Base-by-base conservation (phyloP, 75 land plant species). In the Pinus taeda region DNA sequence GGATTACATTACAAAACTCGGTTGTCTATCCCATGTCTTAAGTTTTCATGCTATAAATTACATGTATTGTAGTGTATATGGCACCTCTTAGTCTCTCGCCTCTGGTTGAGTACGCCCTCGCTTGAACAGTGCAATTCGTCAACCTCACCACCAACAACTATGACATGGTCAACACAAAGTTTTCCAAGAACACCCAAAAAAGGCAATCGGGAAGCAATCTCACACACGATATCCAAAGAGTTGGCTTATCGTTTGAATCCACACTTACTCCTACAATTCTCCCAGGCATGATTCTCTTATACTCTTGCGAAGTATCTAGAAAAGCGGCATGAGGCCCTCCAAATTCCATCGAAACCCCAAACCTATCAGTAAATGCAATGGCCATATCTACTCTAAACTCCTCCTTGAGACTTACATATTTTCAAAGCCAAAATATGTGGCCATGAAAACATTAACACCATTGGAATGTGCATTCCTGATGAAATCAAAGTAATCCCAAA, bases 261-360 rank as follows among this genome's bases (percentile, higher is more conserved):
- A 97, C 87, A 79, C 98, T 94, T 15, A 97, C 80, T 4, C 98
- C 98, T 74, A 97, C 94, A 66, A 97, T 95, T n/a, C 98, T 84
- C 56, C 93, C 98, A 0, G 98, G 99, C 98, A 97, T 97, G 84
- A 93, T 79, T 80, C 98, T 78, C 87, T 94, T 97, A 82, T 94
- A 95, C 79, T 97, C 98, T 74, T 94, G 99, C 8, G 92, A 94
- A 0, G 99, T 97, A 14, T 98, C 98, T 60, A 94, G 75, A 73
- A 97, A 97, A 30, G 93, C 95, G 6, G 95, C 98, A 84, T 94
- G 99, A 13, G 99, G 99, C 2, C 99, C 98, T 4, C 99, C 99
- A 76, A 89, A 97, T 11, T 93, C 98, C 98, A 97, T 94, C 15
- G 98, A 93, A 20, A 97, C 99, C n/a, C 98, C 99, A 77, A 97